A percentile compares a stretch with the other conserved stretches of the same genome.
These are phyloP conservation scores for Colletotrichum limetticola DNA, from an alignment of 2,329 filamentous ascomycete genomes.

Conservation along the genomic window DNA sequence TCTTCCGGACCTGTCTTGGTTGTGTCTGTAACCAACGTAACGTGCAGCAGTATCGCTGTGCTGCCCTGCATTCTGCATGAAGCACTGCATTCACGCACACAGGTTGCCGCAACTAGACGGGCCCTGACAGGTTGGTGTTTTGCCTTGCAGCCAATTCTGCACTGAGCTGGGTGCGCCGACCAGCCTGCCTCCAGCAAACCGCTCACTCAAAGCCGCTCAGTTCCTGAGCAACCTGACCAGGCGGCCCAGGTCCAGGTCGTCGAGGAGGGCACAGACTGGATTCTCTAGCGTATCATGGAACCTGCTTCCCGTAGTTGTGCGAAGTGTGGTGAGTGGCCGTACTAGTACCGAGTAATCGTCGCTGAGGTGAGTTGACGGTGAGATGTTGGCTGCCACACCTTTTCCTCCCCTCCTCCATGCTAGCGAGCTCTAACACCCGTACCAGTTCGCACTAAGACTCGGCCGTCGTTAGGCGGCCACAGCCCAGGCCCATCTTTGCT, in stretches of 20 bases:
- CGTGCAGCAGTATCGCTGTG: neutral
- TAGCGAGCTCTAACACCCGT: conserved; percentile 7
- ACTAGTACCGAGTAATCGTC: neutral
- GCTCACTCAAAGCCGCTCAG: conserved; percentile 10
- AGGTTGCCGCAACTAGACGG: conserved; percentile 14
- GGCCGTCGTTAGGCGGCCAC: conserved; percentile 18
- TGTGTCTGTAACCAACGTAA: neutral
- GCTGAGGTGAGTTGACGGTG: conserved; percentile 10
- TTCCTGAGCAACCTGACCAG: conserved; percentile 23
- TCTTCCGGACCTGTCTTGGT: neutral
- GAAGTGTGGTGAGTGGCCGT: neutral
- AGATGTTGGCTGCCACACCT: conserved; percentile 27
- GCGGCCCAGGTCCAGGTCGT: neutral
- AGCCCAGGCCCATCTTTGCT: conserved; percentile 20
- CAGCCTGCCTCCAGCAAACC: conserved; percentile 10
- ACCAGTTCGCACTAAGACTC: conserved; percentile 27
- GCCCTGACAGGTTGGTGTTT: conserved; percentile 25
- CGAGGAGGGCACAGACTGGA: too few species aligned
- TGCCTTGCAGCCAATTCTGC: conserved; percentile 22
- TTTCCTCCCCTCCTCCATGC: neutral
- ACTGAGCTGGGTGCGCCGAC: neutral
- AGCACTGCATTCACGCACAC: neutral
- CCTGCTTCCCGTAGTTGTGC: too few species aligned
- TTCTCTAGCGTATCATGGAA: neutral
- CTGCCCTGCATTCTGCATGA: neutral